Base-by-base conservation (phyloP, 768 basidiomycete species). In the Termitomyces sp. region DNA sequence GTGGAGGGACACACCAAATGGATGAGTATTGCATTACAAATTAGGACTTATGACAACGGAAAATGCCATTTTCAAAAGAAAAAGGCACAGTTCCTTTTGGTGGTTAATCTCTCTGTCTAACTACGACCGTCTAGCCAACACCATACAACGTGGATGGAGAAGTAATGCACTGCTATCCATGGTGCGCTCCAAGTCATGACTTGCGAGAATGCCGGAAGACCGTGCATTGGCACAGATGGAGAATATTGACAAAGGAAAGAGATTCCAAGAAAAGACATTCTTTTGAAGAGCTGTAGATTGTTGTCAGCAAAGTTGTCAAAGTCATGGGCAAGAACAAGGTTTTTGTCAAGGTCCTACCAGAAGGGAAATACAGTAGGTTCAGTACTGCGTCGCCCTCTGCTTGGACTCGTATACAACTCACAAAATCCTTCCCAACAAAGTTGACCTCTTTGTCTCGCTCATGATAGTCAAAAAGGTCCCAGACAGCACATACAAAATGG, bases 401-500 rank as follows among this genome's bases (percentile, higher is more conserved):
- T 95, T 94, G 58, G 96, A 98, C 70, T 92, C 87, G 4, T 98
- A 98, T 73, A 92, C 92, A 47, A 89, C 98, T 61, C 96, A 98
- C 82, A 94, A 92, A 72, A 91, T 98, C 65, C 78, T 98, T 0
- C 94, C 94, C 0, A 97, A 94, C 79, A 98, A 99, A 76, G 90
- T 98, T 66, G 97, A 98, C 72, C 96, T 96, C 4, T 86, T 98
- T 40, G 95, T 98, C 32, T 97, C 94, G 20, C 84, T 98, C 61
- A 98, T 98, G 97, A 98, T 98, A 95, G 96, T 98, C 12, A 97
- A 99, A 75, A 99, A 99, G 72, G 96, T 98, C 0, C 96, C 96
- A n/a, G n/a, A n/a, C n/a, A n/a, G n/a, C n/a, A n/a, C n/a, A n/a
- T n/a, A n/a, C n/a, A n/a, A n/a, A n/a, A n/a, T n/a, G n/a, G n/a